phyloP scores from a whole-genome alignment of 148 eudicot species.

The Cornus suecica region DNA sequence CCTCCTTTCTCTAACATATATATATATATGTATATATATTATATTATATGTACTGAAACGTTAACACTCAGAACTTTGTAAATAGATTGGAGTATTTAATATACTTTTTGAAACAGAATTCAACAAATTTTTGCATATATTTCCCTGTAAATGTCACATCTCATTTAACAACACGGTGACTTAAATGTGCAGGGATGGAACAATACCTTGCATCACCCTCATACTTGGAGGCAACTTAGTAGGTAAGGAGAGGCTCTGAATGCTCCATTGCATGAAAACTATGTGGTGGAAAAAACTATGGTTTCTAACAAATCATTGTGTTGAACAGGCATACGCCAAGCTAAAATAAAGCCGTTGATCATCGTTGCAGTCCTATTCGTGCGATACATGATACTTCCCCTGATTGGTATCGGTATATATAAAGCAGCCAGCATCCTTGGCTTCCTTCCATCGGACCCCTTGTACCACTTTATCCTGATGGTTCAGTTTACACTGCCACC shows the following conservation, averaged over 20 bases:
- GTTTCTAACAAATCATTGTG: not conserved
- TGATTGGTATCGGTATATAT: slow-evolving; percentile 60
- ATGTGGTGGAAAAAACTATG: not conserved
- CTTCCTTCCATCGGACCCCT: slow-evolving; percentile 69
- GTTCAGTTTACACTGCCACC: slow-evolving; percentile 84
- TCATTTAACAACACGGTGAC: not conserved
- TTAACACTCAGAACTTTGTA: no score
- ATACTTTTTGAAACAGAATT: no score
- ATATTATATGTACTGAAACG: no score
- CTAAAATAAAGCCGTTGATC: slow-evolving; percentile 31
- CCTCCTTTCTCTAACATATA: no score
- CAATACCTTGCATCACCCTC: slow-evolving; percentile 78
- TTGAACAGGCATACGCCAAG: slow-evolving; percentile 51
- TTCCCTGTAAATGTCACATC: not conserved
- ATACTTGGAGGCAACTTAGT: slow-evolving; percentile 79
- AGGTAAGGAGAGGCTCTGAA: slow-evolving; percentile 41
- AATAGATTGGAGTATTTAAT: no score
- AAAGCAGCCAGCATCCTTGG: slow-evolving; percentile 55
- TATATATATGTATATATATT: no score
- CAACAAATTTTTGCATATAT: not conserved
- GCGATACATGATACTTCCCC: slow-evolving; percentile 57
- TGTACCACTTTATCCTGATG: slow-evolving; percentile 72
- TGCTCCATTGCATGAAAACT: not conserved
- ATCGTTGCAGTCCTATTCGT: slow-evolving; percentile 53
- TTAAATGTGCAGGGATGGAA: slow-evolving; percentile 47